A percentile compares a stretch with the other conserved stretches of the same genome.
phyloP scores from a whole-genome alignment of 1,139 yeast genomes.

The Blastobotrys arbuscula region DNA sequence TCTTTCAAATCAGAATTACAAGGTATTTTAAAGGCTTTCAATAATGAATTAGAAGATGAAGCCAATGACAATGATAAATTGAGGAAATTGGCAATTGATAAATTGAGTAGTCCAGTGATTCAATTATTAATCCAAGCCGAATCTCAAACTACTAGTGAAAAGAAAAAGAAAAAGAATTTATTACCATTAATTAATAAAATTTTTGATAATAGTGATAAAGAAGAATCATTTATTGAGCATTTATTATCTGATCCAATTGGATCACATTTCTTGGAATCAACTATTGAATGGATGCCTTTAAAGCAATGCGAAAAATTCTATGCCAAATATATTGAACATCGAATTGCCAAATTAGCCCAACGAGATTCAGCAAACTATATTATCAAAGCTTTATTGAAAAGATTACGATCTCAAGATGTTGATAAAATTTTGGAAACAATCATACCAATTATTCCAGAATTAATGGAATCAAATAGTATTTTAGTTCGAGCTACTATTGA shows the following conservation, averaged over 20 bases:
- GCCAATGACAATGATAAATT: conserved; percentile 37
- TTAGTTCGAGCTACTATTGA: conserved; percentile 64
- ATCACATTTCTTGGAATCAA: conserved; percentile 77
- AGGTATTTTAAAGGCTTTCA: conserved; percentile 31
- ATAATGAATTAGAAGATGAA: conserved; percentile 32
- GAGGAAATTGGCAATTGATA: conserved; percentile 71
- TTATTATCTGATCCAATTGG: conserved; percentile 84
- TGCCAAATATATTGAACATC: conserved; percentile 63
- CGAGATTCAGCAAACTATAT: conserved; percentile 82
- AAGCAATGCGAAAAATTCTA: conserved; percentile 68
- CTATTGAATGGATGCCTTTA: conserved; percentile 55
- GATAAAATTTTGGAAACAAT: conserved; percentile 62
- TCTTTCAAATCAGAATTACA: conserved; percentile 51
- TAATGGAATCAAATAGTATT: conserved; percentile 54
- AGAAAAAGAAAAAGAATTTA: conserved; percentile 17
- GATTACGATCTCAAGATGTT: conserved; percentile 54
- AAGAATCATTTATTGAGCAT: conserved; percentile 75
- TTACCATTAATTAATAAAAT: conserved; percentile 26
- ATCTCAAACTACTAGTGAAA: conserved; percentile 17
- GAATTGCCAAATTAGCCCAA: conserved; percentile 65
- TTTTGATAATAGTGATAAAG: conserved; percentile 37
- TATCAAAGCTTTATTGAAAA: conserved; percentile 59
- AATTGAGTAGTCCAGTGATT: conserved; percentile 80
- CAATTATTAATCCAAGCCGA: conserved; percentile 58
- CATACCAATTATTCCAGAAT: conserved; percentile 58